A percentile compares a stretch with the other conserved stretches of the same genome.
phyloP scores from a whole-genome alignment of 768 basidiomycete species.

The Lentinus brumalis region DNA sequence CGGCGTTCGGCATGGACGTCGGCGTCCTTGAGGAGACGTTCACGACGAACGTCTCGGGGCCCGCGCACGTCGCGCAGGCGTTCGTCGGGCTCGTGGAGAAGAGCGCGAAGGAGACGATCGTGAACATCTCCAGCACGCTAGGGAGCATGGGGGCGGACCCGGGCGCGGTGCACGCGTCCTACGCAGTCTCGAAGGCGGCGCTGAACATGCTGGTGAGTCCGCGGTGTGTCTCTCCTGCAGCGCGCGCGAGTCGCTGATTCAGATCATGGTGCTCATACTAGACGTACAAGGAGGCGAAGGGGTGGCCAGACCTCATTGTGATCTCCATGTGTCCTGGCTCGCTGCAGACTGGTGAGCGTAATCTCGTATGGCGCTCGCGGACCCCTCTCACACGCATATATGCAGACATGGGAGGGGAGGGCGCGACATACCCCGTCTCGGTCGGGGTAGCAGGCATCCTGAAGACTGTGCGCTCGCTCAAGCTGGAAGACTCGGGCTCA shows the following conservation, averaged over 20 bases:
- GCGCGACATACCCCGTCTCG: not conserved
- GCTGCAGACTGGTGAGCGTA: constrained; percentile 12
- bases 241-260: constrained; percentile 30
- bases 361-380: too few species aligned
- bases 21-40: constrained; percentile 29
- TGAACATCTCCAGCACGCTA: constrained; percentile 36
- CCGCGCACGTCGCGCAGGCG: constrained; percentile 35
- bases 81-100: constrained; percentile 36
- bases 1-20: constrained; percentile 28
- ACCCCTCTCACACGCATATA: too few species aligned
- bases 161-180: constrained; percentile 27
- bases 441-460: constrained; percentile 8
- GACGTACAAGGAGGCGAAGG: constrained; percentile 12
- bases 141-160: constrained; percentile 33
- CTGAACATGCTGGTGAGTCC: constrained; percentile 40
- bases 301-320: constrained; percentile 3
- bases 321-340: constrained; percentile 12
- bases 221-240: constrained; percentile 20
- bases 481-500: not conserved
- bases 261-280: constrained; percentile 11
- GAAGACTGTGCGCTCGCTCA: not conserved
- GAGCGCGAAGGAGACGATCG: constrained; percentile 32
- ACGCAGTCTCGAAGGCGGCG: constrained; percentile 39
- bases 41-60: constrained; percentile 37
- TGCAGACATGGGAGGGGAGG: constrained; percentile 12